Base-by-base conservation (phyloP, 192 early-diverging fungal genomes). In the Coemansia sp. region DNA sequence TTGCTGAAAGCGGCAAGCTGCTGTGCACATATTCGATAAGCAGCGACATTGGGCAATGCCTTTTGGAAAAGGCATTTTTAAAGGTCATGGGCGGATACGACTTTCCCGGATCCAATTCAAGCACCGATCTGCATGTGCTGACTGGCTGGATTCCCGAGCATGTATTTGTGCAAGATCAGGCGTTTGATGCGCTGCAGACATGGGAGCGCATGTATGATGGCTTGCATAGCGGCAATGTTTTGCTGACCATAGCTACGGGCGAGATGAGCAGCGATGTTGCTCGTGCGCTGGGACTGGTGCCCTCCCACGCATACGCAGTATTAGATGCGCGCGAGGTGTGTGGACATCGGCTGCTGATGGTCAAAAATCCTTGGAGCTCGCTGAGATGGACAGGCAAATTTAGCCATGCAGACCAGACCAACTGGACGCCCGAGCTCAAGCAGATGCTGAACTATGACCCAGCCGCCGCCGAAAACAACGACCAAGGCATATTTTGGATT, bases 61-160 rank as follows among this genome's bases (percentile, higher is more conserved):
- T 97, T 18, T 81, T 94, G 14, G 94, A 97, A 54, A 97, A 97
- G 62, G 94, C 94, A 58, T 97, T 93, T 60, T 84, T 94, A 84
- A 97, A 97, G 71, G 66, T 94, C 1, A 92, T 91, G 88, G 94
- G 94, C 42, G 94, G 94, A 15, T 97, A 94, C 63, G 88, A 91
- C 61, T 97, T 94, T 67, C 92, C 90, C 1, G 94, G 92, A 43
- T 93, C 92, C 42, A 94, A 93, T 68, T 91, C 94, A 10, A 90
- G 94, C 36, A 93, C 92, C 36, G 94, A 96, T 67, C 69, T 96
- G 20, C 83, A 93, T 44, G 83, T 89, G 8, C 68, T 96, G 59
- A 94, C 94, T 3, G 94, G 90, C 2, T 96, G 94, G 94, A 88
- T 94, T 28, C 94, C 94, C 3, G 94, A 96, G 58, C 84, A 93